Evolutionary conservation across 2,329 filamentous ascomycete genomes (phyloP), one percentile per base, ranked within the genome.

Genomic region (Neurospora crassa): DNA sequence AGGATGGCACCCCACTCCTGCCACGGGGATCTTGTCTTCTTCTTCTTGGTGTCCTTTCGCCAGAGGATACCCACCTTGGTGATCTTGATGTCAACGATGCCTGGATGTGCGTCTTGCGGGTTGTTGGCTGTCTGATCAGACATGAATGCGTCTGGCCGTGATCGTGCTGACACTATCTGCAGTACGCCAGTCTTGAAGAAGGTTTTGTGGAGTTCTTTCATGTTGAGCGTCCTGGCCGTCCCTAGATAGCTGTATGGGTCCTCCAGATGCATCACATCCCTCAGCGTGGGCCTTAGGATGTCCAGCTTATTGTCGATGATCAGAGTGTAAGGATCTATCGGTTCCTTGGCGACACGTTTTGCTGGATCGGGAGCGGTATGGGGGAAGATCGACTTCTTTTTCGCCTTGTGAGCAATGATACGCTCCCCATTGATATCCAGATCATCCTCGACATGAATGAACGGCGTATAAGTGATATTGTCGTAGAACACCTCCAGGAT

Each of bases 1-100:
- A 99, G 86, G 72, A 99, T 92, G 34, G 94, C 96, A 69, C 96
- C 96, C 96, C 96, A 99, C 85, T 99, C 96, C 79, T 97, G 95
- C 96, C 96, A 99, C 1, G 96, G 95, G 12, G 95, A 97, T 63
- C 95, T 88, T 0, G 94, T 91, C 81, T 96, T 97, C 82, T 96
- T 95, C 82, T 95, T 97, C 82, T 97, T 97, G 1, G 87, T 83
- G 74, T 97, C 94, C 79, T 99, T 99, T 67, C 96, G 90, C 96
- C 96, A 99, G 41, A 99, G 80, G 1, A 97, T 83, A 4, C 96
- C 96, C 68, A 99, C 94, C 80, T 98, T 99, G 67, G 95, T 97
- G 67, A 98, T 92, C 76, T 97, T 97, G 78, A 99, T 97, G 80
- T 98, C 95, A 12, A 99, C 95, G 72, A 99, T 91, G 14, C 96